Percentiles rank a stretch among this genome's conserved stretches.
Conservation (phyloP, 768 basidiomycete genomes). For the Porphyrellus cyaneotinctus region DNA sequence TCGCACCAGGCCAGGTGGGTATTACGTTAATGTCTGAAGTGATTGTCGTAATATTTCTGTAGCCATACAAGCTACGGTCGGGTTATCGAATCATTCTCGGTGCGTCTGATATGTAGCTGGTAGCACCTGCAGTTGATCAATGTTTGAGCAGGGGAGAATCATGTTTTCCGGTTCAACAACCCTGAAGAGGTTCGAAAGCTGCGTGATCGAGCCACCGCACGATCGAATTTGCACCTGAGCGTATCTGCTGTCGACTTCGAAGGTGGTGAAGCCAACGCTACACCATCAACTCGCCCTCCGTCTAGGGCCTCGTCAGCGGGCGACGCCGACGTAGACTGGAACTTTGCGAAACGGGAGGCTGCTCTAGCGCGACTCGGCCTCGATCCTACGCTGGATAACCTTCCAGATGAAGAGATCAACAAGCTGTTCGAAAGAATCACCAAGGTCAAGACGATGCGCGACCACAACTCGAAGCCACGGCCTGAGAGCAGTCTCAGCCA, state of each 20-base stretch:
- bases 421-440: constrained; percentile 93
- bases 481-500: constrained; percentile 89
- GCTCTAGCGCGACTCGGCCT: constrained; percentile 82
- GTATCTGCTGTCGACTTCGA: constrained; percentile 66
- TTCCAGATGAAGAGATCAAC: constrained; percentile 93
- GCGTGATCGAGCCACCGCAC: constrained; percentile 74
- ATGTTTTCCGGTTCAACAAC: constrained; percentile 97
- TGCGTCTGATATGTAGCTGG: constrained; percentile 30
- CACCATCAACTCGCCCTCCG: constrained; percentile 65
- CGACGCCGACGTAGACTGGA: constrained; percentile 86
- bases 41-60: constrained; percentile 13
- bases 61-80: constrained; percentile 82
- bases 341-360: constrained; percentile 93
- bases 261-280: constrained; percentile 35
- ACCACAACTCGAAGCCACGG: constrained; percentile 72
- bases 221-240: constrained; percentile 64
- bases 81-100: constrained; percentile 97
- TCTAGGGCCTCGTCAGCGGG: constrained; percentile 69
- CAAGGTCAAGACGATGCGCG: constrained; percentile 83
- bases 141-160: constrained; percentile 72
- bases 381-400: constrained; percentile 85
- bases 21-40: not conserved
- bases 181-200: constrained; percentile 92
- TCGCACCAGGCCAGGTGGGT: constrained; percentile 69
- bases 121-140: constrained; percentile 2